Evolutionary conservation across 2,329 filamentous ascomycete genomes (phyloP).

Genomic region (Colletotrichum tanaceti): DNA sequence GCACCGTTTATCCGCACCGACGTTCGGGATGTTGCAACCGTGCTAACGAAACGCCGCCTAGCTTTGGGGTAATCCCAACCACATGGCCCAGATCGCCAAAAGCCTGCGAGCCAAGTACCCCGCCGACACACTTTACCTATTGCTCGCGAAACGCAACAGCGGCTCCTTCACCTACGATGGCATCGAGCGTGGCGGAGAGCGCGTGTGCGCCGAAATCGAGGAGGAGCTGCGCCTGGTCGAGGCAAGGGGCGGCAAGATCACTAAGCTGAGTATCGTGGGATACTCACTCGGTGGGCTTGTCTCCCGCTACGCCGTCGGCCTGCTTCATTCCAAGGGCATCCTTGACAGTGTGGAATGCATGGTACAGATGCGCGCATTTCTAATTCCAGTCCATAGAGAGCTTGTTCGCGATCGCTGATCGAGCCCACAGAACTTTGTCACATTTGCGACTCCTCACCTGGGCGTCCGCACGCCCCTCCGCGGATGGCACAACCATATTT

Average conservation of each 20-base stretch:
- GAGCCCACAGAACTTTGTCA: slow-evolving; percentile 84
- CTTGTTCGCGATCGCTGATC: background rate
- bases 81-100: slow-evolving; percentile 76
- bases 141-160: slow-evolving; percentile 78
- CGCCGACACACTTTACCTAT: slow-evolving; percentile 73
- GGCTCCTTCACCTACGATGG: slow-evolving; percentile 79
- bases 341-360: slow-evolving; percentile 84
- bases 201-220: slow-evolving; percentile 75
- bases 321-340: slow-evolving; percentile 83
- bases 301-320: slow-evolving; percentile 84
- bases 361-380: slow-evolving; percentile 57
- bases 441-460: slow-evolving; percentile 87
- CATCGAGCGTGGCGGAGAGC: slow-evolving; percentile 75
- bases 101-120: slow-evolving; percentile 70
- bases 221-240: slow-evolving; percentile 69
- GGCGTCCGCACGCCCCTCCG: slow-evolving; percentile 78
- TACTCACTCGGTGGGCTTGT: slow-evolving; percentile 92
- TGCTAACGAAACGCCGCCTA: slow-evolving; percentile 50
- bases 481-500: slow-evolving; percentile 75
- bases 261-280: slow-evolving; percentile 85
- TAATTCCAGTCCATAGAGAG: background rate
- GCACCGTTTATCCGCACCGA: slow-evolving; percentile 32
- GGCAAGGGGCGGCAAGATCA: slow-evolving; percentile 75
- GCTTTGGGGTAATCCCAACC: slow-evolving; percentile 83
- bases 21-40: slow-evolving; percentile 41